phyloP scores from a whole-genome alignment of 768 basidiomycete species.

The Rhodosporidiobolus sp. region DNA sequence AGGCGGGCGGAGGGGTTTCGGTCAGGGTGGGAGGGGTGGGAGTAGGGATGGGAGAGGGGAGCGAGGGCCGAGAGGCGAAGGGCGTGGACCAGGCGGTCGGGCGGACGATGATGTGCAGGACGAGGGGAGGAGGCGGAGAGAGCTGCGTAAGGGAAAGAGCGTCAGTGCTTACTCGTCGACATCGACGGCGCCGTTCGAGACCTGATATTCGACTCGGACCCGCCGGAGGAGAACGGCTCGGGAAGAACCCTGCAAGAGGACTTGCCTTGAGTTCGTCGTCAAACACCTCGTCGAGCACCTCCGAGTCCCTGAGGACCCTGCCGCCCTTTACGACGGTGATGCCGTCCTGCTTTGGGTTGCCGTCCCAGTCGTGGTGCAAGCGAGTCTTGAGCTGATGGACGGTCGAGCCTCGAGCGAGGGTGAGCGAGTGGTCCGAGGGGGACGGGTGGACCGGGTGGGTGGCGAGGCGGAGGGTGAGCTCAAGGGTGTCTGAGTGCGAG shows the following conservation, averaged over 20 bases:
- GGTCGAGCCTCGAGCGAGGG: not conserved
- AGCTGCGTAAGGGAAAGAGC: not conserved
- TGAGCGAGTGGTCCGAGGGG: not conserved
- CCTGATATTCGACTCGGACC: too few species aligned
- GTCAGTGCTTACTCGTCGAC: not conserved
- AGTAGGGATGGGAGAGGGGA: not conserved
- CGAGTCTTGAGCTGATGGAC: conserved; percentile 13
- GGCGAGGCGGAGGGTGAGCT: not conserved
- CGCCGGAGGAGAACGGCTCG: too few species aligned
- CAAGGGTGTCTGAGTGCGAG: too few species aligned
- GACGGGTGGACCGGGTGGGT: conserved; percentile 8
- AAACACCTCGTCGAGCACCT: conserved; percentile 6
- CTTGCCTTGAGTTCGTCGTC: not conserved
- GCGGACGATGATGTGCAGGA: conserved; percentile 24
- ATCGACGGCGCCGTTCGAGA: too few species aligned
- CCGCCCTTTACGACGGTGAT: conserved; percentile 18
- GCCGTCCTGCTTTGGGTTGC: conserved; percentile 3
- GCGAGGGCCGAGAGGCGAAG: not conserved
- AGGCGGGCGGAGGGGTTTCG: not conserved
- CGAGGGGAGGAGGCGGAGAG: not conserved
- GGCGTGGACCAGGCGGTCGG: conserved; percentile 22
- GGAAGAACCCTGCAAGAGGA: not conserved
- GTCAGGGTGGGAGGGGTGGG: not conserved
- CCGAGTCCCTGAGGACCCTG: conserved; percentile 19
- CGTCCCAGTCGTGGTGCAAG: conserved; percentile 17